These are phyloP conservation scores for Dendrothele bispora DNA, from an alignment of 768 basidiomycete species.

Conservation along the genomic window DNA sequence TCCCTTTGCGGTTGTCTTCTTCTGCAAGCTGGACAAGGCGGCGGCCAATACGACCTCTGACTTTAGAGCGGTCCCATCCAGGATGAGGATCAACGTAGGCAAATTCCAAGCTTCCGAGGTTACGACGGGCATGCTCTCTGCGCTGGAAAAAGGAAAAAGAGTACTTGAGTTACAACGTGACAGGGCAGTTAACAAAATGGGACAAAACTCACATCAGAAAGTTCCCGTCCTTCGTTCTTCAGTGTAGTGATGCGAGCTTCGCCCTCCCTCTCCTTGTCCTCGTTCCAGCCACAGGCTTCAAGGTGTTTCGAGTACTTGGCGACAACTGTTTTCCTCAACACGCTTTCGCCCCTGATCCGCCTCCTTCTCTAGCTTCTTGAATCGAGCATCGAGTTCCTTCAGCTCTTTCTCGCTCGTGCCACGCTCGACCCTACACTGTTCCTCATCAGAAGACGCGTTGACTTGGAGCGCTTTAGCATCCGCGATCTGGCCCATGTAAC, in stretches of 20 bases:
- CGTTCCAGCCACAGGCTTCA: slow-evolving; percentile 70
- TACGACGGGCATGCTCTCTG: slow-evolving; percentile 65
- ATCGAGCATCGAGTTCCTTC: slow-evolving; percentile 68
- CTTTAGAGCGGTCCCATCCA: slow-evolving; percentile 79
- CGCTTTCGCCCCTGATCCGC: slow-evolving; percentile 74
- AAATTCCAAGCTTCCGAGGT: slow-evolving; percentile 77
- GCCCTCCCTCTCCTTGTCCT: slow-evolving; percentile 64
- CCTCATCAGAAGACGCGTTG: slow-evolving; percentile 79
- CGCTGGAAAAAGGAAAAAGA: slow-evolving; percentile 40
- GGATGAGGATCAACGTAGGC: slow-evolving; percentile 76
- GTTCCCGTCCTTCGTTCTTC: slow-evolving; percentile 49
- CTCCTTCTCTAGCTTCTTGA: slow-evolving; percentile 85
- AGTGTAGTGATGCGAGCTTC: slow-evolving; percentile 52
- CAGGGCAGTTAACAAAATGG: neutral
- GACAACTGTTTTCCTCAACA: slow-evolving; percentile 59
- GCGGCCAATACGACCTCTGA: slow-evolving; percentile 91
- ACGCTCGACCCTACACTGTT: slow-evolving; percentile 77
- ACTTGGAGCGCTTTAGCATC: slow-evolving; percentile 76
- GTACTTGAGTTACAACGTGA: slow-evolving; percentile 1
- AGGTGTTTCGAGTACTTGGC: slow-evolving; percentile 54
- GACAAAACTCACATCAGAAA: slow-evolving; percentile 59
- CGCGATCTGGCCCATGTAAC: slow-evolving; percentile 95
- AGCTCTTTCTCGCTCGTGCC: slow-evolving; percentile 79
- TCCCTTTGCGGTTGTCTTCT: slow-evolving; percentile 74
- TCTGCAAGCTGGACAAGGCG: slow-evolving; percentile 76